Conservation (phyloP, 2,329 filamentous ascomycete genomes). For the Penicillium brasilianum region DNA sequence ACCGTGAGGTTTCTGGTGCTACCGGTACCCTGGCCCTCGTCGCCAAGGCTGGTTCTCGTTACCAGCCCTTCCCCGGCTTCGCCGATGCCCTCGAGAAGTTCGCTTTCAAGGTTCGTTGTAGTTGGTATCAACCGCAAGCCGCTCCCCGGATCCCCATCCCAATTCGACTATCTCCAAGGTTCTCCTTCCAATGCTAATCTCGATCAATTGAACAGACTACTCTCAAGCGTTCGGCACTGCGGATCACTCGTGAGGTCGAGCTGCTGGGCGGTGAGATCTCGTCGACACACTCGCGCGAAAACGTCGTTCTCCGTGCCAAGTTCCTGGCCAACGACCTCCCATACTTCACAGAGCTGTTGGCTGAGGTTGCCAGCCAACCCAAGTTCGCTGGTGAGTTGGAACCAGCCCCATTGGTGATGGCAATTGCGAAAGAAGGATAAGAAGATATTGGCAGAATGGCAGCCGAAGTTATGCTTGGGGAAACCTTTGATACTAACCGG, state of each 20-base stretch:
- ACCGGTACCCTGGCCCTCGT: constrained; percentile 91
- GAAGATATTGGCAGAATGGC: background rate
- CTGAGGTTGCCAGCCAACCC: constrained; percentile 85
- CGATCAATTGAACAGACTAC: constrained; percentile 68
- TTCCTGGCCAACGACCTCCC: constrained; percentile 95
- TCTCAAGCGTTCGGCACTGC: constrained; percentile 81
- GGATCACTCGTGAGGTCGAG: constrained; percentile 93
- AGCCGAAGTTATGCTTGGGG: no score
- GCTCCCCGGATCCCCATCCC: constrained; percentile 18
- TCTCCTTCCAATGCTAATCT: constrained; percentile 12
- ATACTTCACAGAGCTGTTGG: constrained; percentile 95
- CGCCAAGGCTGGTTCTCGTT: constrained; percentile 91
- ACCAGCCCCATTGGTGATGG: constrained; percentile 6
- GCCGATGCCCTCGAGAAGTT: constrained; percentile 91
- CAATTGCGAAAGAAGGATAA: background rate
- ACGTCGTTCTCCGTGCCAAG: constrained; percentile 87
- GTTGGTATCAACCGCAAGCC: background rate
- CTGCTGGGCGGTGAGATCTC: constrained; percentile 89
- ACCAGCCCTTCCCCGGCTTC: constrained; percentile 86
- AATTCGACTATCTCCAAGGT: constrained; percentile 16
- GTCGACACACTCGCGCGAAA: constrained; percentile 90
- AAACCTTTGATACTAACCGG: constrained; percentile 22
- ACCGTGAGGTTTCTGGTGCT: constrained; percentile 84
- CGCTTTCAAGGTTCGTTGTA: constrained; percentile 82
- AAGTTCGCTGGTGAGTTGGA: constrained; percentile 72